Evolutionary conservation across 2,329 filamentous ascomycete genomes (phyloP).

Genomic region (Dactylonectria estremocensis): DNA sequence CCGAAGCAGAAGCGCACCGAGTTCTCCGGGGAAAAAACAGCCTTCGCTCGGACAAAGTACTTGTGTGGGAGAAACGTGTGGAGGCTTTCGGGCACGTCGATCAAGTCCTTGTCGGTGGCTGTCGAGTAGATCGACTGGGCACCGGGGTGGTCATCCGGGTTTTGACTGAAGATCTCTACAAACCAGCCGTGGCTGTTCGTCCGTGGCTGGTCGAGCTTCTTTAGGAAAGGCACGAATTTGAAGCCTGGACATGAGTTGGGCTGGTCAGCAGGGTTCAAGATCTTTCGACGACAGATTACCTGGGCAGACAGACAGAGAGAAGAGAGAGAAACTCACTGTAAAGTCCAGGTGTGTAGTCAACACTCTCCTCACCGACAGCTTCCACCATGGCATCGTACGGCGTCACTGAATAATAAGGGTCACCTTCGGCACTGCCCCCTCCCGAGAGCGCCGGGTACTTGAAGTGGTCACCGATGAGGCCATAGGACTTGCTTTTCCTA

Average conservation of each 20-base stretch:
- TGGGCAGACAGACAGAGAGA: too few relatives aligned
- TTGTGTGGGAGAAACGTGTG: constrained; percentile 34
- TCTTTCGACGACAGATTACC: too few relatives aligned
- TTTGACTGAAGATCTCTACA: constrained; percentile 35
- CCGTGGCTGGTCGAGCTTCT: too few relatives aligned
- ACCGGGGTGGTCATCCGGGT: constrained; percentile 14
- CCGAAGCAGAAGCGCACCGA: constrained; percentile 45
- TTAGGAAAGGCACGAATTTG: too few relatives aligned
- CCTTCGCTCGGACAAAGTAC: constrained; percentile 33
- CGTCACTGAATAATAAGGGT: constrained; percentile 53
- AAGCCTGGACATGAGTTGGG: too few relatives aligned
- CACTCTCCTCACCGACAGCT: constrained; percentile 36
- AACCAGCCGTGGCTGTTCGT: constrained; percentile 32
- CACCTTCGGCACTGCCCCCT: constrained; percentile 54
- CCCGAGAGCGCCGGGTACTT: constrained; percentile 52
- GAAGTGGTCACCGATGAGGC: constrained; percentile 58
- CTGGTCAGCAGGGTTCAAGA: too few relatives aligned
- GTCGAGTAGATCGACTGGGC: constrained; percentile 11
- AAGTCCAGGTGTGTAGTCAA: constrained; percentile 39
- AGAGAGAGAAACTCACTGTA: too few relatives aligned
- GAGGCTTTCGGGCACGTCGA: constrained; percentile 39
- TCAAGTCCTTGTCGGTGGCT: constrained; percentile 36
- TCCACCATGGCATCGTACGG: constrained; percentile 52
- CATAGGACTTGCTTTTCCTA: constrained; percentile 51
- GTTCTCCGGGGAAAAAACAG: constrained; percentile 24